A percentile compares a stretch with the other conserved stretches of the same genome.
Evolutionary conservation across 2,329 filamentous ascomycete species (phyloP).

Genomic region (Colletotrichum lupini): DNA sequence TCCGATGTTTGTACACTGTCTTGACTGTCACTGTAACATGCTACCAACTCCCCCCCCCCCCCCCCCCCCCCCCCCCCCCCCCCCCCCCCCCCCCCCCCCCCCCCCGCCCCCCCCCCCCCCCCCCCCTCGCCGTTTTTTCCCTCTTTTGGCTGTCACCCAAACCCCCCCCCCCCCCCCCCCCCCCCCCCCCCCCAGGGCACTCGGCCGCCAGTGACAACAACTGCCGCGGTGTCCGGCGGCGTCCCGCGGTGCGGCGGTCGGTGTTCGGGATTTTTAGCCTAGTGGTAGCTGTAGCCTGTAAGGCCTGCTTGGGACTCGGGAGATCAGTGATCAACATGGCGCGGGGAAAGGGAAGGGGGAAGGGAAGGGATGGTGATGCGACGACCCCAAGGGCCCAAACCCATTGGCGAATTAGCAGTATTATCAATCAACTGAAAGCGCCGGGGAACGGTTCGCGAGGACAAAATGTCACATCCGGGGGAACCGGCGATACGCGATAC

Average conservation of each 20-base stretch:
- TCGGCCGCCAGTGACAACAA: neutral
- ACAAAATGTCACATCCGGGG: conserved; percentile 7
- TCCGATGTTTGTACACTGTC: neutral
- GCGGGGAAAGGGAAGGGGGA: neutral
- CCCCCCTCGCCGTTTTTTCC: too few species aligned
- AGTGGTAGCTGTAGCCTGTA: neutral
- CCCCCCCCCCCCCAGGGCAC: too few species aligned
- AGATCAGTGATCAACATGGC: neutral
- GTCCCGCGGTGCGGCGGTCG: neutral
- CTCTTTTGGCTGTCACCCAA: too few species aligned
- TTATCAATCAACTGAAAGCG: conserved; percentile 1
- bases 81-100: too few species aligned
- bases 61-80: too few species aligned
- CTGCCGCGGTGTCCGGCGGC: conserved; percentile 21
- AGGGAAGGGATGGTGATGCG: neutral
- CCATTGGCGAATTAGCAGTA: neutral
- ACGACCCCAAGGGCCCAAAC: neutral
- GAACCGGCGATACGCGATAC: neutral
- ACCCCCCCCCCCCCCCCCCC: too few species aligned
- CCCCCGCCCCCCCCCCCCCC: too few species aligned
- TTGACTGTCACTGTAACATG: too few species aligned
- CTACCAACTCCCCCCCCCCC: too few species aligned
- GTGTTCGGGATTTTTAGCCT: conserved; percentile 2
- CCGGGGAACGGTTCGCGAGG: neutral
- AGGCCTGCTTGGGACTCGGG: neutral